phyloP scores from a whole-genome alignment of 768 basidiomycete genomes.

The Xerocomellus amylosporus region DNA sequence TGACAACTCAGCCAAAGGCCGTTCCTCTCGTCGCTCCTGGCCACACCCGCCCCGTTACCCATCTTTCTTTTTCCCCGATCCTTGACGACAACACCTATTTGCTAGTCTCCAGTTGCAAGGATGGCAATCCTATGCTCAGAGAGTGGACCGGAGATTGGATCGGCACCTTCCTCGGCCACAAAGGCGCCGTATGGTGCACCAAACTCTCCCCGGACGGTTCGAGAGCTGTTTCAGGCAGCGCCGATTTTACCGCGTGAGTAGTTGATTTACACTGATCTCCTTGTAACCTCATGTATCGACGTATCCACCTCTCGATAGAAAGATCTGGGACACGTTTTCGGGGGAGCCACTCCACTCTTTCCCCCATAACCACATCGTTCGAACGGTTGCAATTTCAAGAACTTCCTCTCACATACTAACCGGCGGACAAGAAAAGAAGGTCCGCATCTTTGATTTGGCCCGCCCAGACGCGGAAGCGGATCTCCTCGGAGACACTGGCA shows the following conservation, averaged over 20 bases:
- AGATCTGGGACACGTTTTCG: constrained; percentile 94
- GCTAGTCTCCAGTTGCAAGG: constrained; percentile 96
- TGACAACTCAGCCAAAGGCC: constrained; percentile 63
- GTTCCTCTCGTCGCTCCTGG: constrained; percentile 82
- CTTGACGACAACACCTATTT: constrained; percentile 85
- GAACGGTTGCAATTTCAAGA: constrained; percentile 86
- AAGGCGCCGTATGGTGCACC: constrained; percentile 96
- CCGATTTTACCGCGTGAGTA: constrained; percentile 95
- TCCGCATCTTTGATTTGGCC: constrained; percentile 88
- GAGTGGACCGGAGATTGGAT: constrained; percentile 99
- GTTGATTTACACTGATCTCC: not conserved
- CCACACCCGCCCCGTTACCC: constrained; percentile 85
- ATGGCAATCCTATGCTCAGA: constrained; percentile 95
- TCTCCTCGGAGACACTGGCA: constrained; percentile 62
- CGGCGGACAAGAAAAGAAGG: constrained; percentile 97
- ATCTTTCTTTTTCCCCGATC: constrained; percentile 87
- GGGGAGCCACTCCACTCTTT: constrained; percentile 92
- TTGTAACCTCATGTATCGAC: not conserved
- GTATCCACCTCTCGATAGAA: constrained; percentile 46
- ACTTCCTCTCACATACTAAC: constrained; percentile 68
- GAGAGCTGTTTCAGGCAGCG: constrained; percentile 87
- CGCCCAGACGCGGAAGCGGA: constrained; percentile 86
- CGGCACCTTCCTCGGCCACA: constrained; percentile 86
- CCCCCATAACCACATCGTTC: constrained; percentile 97
- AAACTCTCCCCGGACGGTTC: constrained; percentile 86